Conservation (phyloP, 2,329 filamentous ascomycete species). For the Fusarium mexicanum region DNA sequence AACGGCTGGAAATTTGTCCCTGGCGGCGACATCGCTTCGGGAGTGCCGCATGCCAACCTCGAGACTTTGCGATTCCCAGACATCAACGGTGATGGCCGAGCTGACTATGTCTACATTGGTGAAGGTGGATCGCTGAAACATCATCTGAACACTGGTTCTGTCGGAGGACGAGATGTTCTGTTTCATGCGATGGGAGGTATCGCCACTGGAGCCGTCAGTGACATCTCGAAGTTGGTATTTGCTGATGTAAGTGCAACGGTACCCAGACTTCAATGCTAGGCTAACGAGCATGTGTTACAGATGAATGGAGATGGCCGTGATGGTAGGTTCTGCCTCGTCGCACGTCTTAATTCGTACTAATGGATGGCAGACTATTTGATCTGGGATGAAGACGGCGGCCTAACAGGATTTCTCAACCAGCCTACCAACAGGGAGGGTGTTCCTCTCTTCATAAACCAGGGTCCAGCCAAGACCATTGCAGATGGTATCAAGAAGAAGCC, state of each 20-base stretch:
- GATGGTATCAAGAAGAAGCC: slow-evolving; percentile 15
- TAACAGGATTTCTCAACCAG: slow-evolving; percentile 16
- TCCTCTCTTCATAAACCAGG: slow-evolving; percentile 8
- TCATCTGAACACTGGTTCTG: slow-evolving; percentile 31
- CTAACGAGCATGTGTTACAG: accelerated
- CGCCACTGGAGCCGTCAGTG: background rate
- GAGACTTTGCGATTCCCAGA: slow-evolving; percentile 39
- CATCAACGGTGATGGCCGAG: slow-evolving; percentile 41
- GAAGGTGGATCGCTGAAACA: slow-evolving; percentile 32
- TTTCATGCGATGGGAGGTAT: slow-evolving; percentile 4
- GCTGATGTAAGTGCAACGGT: background rate
- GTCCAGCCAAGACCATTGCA: background rate
- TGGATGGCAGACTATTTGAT: background rate
- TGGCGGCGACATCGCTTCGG: slow-evolving; percentile 38
- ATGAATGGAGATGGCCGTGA: slow-evolving; percentile 17
- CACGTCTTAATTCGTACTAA: accelerated
- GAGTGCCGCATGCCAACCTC: slow-evolving; percentile 38
- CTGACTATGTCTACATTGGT: slow-evolving; percentile 41
- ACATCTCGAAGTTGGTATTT: background rate
- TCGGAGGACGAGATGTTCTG: background rate
- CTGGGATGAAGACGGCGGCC: slow-evolving; percentile 10
- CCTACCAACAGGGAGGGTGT: slow-evolving; percentile 2
- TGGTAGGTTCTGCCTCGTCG: background rate
- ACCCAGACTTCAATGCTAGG: background rate
- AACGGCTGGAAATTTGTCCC: slow-evolving; percentile 16